phyloP scores from a whole-genome alignment of 1,284 basidiomycete genomes.

The Irpex rosettiformis region DNA sequence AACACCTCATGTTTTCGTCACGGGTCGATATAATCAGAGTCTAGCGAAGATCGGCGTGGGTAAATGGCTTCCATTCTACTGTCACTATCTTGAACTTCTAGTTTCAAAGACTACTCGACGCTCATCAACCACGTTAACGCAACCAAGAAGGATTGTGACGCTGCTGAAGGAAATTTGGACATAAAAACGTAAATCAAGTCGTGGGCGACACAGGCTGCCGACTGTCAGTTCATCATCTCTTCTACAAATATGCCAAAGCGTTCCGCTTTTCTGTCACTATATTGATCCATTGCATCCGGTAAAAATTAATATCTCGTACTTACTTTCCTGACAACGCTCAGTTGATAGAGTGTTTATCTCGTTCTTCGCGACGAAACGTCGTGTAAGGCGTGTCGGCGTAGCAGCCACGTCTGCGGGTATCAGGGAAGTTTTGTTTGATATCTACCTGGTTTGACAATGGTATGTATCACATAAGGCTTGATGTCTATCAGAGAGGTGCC shows the following conservation, averaged over 20 bases:
- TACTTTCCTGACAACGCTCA: not conserved
- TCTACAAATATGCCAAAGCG: not conserved
- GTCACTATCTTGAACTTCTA: not conserved
- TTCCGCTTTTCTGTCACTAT: not conserved
- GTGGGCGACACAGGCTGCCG: not conserved
- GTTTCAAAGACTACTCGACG: no score
- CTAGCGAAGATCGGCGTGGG: not conserved
- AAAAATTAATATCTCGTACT: not conserved
- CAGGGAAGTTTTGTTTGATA: not conserved
- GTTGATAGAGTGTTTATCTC: not conserved
- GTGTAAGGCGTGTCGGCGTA: not conserved
- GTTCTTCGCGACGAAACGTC: not conserved
- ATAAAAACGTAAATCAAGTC: not conserved
- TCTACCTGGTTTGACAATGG: not conserved
- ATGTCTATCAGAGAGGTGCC: not conserved
- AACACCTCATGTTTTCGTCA: not conserved
- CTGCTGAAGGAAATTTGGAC: not conserved
- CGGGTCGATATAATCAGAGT: not conserved
- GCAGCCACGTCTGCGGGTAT: not conserved
- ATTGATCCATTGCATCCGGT: not conserved
- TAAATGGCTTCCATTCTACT: not conserved
- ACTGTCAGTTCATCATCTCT: not conserved
- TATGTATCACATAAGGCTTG: not conserved
- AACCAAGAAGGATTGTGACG: not conserved
- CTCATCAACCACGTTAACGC: not conserved